These are phyloP conservation scores for Prunus persica DNA, from an alignment of 306 rosid genomes.

Conservation along the genomic window Prunus_persica_NCBIv2 NC_034014.1:3753001-3753500, in stretches of 20 bases:
- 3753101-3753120: no score
- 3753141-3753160: no score
- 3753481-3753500: background rate
- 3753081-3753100: no score
- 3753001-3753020: background rate
- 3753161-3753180: background rate
- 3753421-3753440: background rate
- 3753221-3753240: conserved; percentile 7
- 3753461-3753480: background rate
- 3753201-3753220: conserved; percentile 44
- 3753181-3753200: conserved; percentile 52
- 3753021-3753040: background rate
- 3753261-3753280: conserved; percentile 15
- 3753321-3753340: conserved; percentile 14
- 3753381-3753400: conserved; percentile 30
- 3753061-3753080: no score
- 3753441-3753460: conserved; percentile 3
- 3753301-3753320: background rate
- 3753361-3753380: conserved; percentile 12
- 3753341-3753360: conserved; percentile 15
- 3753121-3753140: no score
- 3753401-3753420: conserved; percentile 9
- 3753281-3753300: background rate
- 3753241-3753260: conserved; percentile 26
- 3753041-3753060: background rate